A percentile compares a stretch with the other conserved stretches of the same genome.
Conservation (phyloP, 352 stramenopile species). For the Globisporangium heterothallicum region DNA sequence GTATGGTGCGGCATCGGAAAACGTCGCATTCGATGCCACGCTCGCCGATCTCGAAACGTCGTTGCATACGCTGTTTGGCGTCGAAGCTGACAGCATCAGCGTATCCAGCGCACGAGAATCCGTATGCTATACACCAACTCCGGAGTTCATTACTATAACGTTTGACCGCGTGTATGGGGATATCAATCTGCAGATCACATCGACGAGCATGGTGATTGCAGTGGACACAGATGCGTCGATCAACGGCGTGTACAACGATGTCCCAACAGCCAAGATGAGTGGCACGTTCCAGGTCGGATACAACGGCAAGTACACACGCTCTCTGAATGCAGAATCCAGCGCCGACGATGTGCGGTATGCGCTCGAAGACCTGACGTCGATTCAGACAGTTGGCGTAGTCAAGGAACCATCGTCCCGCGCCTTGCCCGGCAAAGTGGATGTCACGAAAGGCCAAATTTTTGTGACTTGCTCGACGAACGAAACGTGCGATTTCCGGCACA, state of each 20-base stretch:
- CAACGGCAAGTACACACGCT: constrained; percentile 45
- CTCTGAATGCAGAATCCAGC: constrained; percentile 67
- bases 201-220: constrained; percentile 14
- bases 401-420: constrained; percentile 40
- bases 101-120: constrained; percentile 38
- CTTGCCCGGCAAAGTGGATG: constrained; percentile 46
- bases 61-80: constrained; percentile 42
- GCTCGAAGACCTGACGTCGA: constrained; percentile 51
- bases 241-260: constrained; percentile 52
- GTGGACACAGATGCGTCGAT: constrained; percentile 32
- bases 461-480: constrained; percentile 42
- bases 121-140: constrained; percentile 30
- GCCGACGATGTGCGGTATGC: constrained; percentile 57
- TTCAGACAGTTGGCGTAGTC: constrained; percentile 46
- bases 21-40: constrained; percentile 21
- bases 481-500: constrained; percentile 44
- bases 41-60: constrained; percentile 29
- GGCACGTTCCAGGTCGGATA: constrained; percentile 79
- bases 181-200: constrained; percentile 25
- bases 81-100: constrained; percentile 50
- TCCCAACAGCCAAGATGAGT: constrained; percentile 48
- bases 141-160: constrained; percentile 38
- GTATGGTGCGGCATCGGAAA: constrained; percentile 1
- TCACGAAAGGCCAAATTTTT: constrained; percentile 52
- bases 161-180: constrained; percentile 66